Conservation (phyloP, 2,329 filamentous ascomycete genomes). For the Drechslerella coelobrocha region DNA sequence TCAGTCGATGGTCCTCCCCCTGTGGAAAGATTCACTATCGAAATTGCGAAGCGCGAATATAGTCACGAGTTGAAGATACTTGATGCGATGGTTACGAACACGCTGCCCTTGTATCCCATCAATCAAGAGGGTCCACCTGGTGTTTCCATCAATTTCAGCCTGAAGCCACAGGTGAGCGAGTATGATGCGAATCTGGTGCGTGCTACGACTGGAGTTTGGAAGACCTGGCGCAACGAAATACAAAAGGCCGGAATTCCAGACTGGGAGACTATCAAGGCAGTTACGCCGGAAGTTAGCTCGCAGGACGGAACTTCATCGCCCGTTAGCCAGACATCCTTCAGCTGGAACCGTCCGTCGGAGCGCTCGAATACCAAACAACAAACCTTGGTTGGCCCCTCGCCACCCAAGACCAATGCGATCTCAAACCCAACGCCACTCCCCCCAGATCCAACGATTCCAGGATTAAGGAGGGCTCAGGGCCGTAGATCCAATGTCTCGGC, state of each 20-base stretch:
- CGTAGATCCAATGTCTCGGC: neutral
- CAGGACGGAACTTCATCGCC: neutral
- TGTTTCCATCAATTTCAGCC: slow-evolving; percentile 10
- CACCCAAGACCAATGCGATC: slow-evolving; percentile 14
- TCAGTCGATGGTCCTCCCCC: neutral
- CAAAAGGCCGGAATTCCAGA: slow-evolving; percentile 28
- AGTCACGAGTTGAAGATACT: slow-evolving; percentile 38
- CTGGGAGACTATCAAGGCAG: slow-evolving; percentile 29
- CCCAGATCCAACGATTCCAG: slow-evolving; percentile 27
- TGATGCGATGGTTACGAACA: slow-evolving; percentile 27
- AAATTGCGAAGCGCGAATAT: slow-evolving; percentile 26
- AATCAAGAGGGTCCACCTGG: slow-evolving; percentile 39
- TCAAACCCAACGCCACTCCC: slow-evolving; percentile 37
- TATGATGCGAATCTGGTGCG: slow-evolving; percentile 12
- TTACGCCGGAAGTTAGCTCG: neutral
- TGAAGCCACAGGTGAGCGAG: slow-evolving; percentile 11
- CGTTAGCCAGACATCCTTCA: slow-evolving; percentile 1
- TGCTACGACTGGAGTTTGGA: slow-evolving; percentile 29
- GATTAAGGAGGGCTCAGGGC: neutral
- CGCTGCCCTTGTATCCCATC: slow-evolving; percentile 8
- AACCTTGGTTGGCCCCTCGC: neutral
- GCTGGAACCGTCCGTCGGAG: slow-evolving; percentile 18
- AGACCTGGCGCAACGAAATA: slow-evolving; percentile 41
- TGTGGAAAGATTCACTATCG: slow-evolving; percentile 13
- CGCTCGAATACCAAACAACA: neutral